Percentiles rank a stretch among this genome's conserved stretches.
Evolutionary conservation across 1,139 yeast genomes (phyloP).

Genomic region (Sugiyamaella paludigena): DNA sequence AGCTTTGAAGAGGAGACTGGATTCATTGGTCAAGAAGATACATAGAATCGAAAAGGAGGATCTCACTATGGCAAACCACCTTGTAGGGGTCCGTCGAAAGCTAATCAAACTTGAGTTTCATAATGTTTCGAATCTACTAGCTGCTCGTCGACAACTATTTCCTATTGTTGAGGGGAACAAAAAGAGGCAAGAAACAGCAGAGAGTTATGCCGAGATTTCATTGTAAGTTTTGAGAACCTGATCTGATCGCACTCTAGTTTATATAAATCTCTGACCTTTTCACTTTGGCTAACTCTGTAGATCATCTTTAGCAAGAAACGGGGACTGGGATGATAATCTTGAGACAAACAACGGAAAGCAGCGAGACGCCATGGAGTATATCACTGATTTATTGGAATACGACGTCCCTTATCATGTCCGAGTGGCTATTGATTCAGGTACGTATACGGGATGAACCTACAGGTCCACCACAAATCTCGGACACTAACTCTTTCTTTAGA

Average conservation of each 20-base stretch:
- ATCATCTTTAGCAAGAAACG: conserved; percentile 23
- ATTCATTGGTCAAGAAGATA: conserved; percentile 57
- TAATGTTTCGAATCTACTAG: conserved; percentile 69
- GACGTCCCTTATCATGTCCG: conserved; percentile 97
- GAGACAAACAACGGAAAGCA: conserved; percentile 19
- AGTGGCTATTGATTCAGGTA: conserved; percentile 76
- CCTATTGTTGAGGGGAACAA: conserved; percentile 75
- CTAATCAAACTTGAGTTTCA: conserved; percentile 70
- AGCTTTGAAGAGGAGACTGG: conserved; percentile 65
- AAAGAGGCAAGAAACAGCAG: conserved; percentile 61
- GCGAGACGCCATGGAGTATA: conserved; percentile 58
- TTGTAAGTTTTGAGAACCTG: conserved; percentile 29
- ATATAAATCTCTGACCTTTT: not conserved
- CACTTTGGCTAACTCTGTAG: conserved; percentile 11
- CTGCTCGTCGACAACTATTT: conserved; percentile 63
- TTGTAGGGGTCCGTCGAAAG: conserved; percentile 68
- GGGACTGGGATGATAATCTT: conserved; percentile 24
- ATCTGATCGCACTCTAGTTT: not conserved
- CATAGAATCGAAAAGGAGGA: conserved; percentile 69
- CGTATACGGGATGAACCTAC: conserved; percentile 8
- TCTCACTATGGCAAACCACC: conserved; percentile 75
- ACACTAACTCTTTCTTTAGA: conserved; percentile 33
- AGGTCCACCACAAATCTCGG: not conserved
- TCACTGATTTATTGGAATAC: conserved; percentile 84
- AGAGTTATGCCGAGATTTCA: conserved; percentile 61